phyloP scores from a whole-genome alignment of 2,329 filamentous ascomycete genomes.

The Cytospora paraplurivora region DNA sequence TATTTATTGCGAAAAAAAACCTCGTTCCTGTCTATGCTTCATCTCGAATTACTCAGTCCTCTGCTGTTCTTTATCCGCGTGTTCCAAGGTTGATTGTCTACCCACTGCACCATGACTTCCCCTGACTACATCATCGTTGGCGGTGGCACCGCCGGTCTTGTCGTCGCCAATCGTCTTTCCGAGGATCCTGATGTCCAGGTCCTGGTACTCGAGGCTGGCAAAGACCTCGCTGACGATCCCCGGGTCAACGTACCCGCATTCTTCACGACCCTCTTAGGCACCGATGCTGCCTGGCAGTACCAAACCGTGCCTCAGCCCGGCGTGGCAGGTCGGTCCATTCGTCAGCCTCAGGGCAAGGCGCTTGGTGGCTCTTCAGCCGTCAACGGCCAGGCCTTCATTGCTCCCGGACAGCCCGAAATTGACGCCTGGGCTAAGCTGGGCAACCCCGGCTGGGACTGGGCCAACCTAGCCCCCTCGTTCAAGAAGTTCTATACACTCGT shows the following conservation, averaged over 20 bases:
- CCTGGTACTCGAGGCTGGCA: conserved; percentile 37
- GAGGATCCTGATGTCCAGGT: conserved; percentile 31
- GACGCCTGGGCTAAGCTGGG: conserved; percentile 33
- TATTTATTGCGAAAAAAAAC: too few species aligned
- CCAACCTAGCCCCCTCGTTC: conserved; percentile 24
- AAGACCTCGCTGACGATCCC: conserved; percentile 34
- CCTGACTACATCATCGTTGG: conserved; percentile 28
- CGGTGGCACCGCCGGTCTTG: conserved; percentile 31
- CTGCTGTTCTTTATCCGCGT: too few species aligned
- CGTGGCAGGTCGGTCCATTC: conserved; percentile 23
- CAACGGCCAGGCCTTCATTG: conserved; percentile 33
- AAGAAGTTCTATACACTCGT: conserved; percentile 32
- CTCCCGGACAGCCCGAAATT: conserved; percentile 27
- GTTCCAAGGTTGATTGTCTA: too few species aligned
- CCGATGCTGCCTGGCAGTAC: conserved; percentile 35
- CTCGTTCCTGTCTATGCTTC: too few species aligned
- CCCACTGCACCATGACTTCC: neutral
- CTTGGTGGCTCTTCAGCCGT: conserved; percentile 33
- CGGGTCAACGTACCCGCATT: conserved; percentile 34
- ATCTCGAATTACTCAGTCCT: too few species aligned
- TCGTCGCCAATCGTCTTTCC: conserved; percentile 20
- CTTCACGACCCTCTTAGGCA: conserved; percentile 33
- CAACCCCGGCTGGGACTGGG: conserved; percentile 33
- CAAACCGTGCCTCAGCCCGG: conserved; percentile 33
- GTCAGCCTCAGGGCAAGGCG: conserved; percentile 27